Base-by-base conservation (phyloP, 148 eudicot species). In the Camellia granthamiana region DNA sequence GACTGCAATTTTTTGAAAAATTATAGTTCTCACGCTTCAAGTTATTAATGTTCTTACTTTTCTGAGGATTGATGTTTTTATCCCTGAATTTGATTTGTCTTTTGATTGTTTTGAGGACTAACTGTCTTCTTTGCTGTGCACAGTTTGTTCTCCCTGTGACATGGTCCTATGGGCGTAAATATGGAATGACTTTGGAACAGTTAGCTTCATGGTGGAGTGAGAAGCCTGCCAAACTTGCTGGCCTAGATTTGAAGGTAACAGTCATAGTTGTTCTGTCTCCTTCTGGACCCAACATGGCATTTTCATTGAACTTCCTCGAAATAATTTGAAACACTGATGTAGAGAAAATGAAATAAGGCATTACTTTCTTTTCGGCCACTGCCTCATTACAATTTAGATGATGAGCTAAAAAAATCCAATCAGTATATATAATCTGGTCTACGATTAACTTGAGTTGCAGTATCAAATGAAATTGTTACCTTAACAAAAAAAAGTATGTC, bases 131-230 rank as follows among this genome's bases (percentile, higher is more conserved):
- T 69, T 80, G 19, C 11, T 16, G 71, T 16, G 49, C 64, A 38
- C 91, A 96, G 99, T 90, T 89, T 88, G 92, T 92, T 58, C 98
- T 96, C 78, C 95, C 99, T 73, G 97, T 88, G 74, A 96, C 95
- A 77, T 96, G 99, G 99, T 85, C 97, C 55, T 80, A 85, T 85
- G 99, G 99, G 77, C 89, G 78, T 19, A 88, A 91, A 80, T 81
- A 93, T 84, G 99, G 97, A 43, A 82, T 93, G 14, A 93, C 92
- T 21, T 79, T 96, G 63, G 90, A 92, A 80, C 97, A 93, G 76
- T 63, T 93, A 43, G 90, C 85, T 68, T 90, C 91, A n/a, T 96
- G 90, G 99, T 96, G 97, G 99, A 96, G 99, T 77, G 94, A 91
- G 83, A 96, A 83, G 84, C 99, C 99, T 21, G 94, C 99, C 76